A percentile compares a stretch with the other conserved stretches of the same genome.
Conservation (phyloP, 2,329 filamentous ascomycete genomes). For the Hypoxylon sp. region DNA sequence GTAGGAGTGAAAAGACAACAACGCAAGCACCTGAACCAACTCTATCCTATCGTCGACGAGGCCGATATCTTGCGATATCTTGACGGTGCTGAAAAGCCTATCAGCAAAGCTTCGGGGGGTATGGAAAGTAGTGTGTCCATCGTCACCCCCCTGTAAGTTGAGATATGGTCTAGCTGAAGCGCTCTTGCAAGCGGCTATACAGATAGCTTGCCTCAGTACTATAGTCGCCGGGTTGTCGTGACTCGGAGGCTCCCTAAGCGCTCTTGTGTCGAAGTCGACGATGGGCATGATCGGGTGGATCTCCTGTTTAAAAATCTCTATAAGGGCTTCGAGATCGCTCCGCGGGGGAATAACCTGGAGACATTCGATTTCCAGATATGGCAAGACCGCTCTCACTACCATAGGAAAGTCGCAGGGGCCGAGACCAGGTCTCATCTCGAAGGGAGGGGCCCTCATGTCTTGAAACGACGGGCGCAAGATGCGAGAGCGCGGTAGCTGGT, state of each 20-base stretch:
- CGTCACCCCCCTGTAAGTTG: slow-evolving; percentile 11
- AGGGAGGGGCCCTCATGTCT: slow-evolving; percentile 21
- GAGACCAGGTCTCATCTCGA: slow-evolving; percentile 21
- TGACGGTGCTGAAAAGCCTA: slow-evolving; percentile 21
- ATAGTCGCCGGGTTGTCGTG: slow-evolving; percentile 17
- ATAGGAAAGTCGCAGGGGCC: slow-evolving; percentile 15
- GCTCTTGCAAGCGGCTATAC: slow-evolving; percentile 18
- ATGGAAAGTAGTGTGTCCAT: background rate
- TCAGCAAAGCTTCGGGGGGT: slow-evolving; percentile 24
- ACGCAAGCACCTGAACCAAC: slow-evolving; percentile 20
- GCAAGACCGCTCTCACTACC: slow-evolving; percentile 24
- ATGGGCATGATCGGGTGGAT: slow-evolving; percentile 25
- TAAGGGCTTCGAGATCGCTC: slow-evolving; percentile 16
- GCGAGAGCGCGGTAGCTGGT: slow-evolving; percentile 14
- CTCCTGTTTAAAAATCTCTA: slow-evolving; percentile 23
- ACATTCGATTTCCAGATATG: slow-evolving; percentile 29
- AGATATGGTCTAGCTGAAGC: slow-evolving; percentile 18
- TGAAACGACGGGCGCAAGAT: slow-evolving; percentile 25
- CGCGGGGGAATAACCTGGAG: slow-evolving; percentile 17
- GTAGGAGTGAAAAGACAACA: slow-evolving; percentile 29
- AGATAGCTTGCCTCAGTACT: slow-evolving; percentile 22
- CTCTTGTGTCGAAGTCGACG: slow-evolving; percentile 14
- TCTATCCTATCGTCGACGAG: slow-evolving; percentile 27
- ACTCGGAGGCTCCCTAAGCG: slow-evolving; percentile 1
- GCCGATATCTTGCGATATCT: slow-evolving; percentile 26